phyloP scores from a whole-genome alignment of 768 basidiomycete species.

The Russula virescens region DNA sequence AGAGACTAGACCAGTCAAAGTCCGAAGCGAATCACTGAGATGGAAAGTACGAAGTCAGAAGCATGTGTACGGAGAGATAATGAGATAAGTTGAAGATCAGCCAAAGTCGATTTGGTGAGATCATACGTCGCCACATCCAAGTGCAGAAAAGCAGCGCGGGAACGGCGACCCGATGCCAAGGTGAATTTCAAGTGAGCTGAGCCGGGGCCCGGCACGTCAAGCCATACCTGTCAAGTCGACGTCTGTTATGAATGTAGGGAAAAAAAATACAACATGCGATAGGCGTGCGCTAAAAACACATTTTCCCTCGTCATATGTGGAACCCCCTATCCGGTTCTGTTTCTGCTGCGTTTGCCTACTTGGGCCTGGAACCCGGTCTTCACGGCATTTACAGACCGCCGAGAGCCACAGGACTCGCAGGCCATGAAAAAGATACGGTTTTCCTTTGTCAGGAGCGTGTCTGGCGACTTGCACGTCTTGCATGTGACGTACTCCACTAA shows the following conservation, averaged over 20 bases:
- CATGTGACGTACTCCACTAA: conserved; percentile 97
- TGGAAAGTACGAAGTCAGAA: conserved; percentile 22
- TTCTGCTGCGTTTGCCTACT: conserved; percentile 81
- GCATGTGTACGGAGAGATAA: conserved; percentile 3
- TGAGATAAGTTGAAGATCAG: conserved; percentile 24
- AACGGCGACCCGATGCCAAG: conserved; percentile 13
- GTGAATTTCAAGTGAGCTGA: conserved; percentile 15
- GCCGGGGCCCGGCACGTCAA: conserved; percentile 8
- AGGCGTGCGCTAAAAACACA: conserved; percentile 18
- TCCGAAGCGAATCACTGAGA: conserved; percentile 21
- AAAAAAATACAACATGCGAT: conserved; percentile 25
- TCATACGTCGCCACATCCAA: conserved; percentile 18
- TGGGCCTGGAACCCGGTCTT: conserved; percentile 99
- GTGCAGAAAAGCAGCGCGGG: conserved; percentile 13
- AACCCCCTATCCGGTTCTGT: conserved; percentile 55
- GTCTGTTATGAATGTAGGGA: conserved; percentile 17
- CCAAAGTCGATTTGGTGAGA: conserved; percentile 21
- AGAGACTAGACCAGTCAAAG: conserved; percentile 18
- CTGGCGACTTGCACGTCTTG: conserved; percentile 98
- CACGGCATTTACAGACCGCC: conserved; percentile 91
- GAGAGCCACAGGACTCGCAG: conserved; percentile 84
- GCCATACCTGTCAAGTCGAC: conserved; percentile 19
- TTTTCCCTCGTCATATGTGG: conserved; percentile 10
- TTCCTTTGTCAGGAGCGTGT: conserved; percentile 94
- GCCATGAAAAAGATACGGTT: conserved; percentile 99